Percentiles rank a stretch among this genome's conserved stretches.
Evolutionary conservation across 2,329 filamentous ascomycete genomes (phyloP).

Genomic region (Alternaria incomplexa): DNA sequence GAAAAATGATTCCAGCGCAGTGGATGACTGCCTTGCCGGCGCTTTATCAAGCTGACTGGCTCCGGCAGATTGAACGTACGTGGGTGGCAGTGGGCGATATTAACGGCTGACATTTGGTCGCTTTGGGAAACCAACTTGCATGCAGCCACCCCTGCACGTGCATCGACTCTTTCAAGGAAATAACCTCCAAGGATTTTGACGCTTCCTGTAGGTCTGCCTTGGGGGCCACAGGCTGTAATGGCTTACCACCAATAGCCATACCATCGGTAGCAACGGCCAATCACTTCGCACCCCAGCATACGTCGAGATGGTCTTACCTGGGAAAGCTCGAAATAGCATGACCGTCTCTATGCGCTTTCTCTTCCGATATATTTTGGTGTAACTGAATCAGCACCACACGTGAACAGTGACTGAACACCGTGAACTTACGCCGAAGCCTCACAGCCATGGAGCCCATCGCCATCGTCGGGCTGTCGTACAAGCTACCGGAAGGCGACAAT

Average conservation of each 20-base stretch:
- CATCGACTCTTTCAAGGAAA: background rate
- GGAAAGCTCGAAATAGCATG: background rate
- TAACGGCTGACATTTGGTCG: background rate
- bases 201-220: background rate
- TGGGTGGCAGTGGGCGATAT: background rate
- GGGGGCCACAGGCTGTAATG: background rate
- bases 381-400: background rate
- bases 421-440: background rate
- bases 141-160: background rate
- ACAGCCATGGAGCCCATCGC: background rate
- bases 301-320: background rate
- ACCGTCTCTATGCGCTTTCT: background rate
- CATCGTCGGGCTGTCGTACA: background rate
- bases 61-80: background rate
- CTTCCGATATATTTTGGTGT: background rate
- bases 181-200: background rate
- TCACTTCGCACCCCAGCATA: background rate
- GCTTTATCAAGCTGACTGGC: background rate
- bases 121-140: background rate
- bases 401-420: background rate
- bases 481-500: background rate
- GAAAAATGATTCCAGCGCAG: background rate
- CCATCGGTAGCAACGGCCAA: background rate
- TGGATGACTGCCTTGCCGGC: background rate
- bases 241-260: background rate